Evolutionary conservation across 2,329 filamentous ascomycete species (phyloP), one percentile per base, ranked within the genome.

Genomic region (Byssoonygena ceratinophila): DNA sequence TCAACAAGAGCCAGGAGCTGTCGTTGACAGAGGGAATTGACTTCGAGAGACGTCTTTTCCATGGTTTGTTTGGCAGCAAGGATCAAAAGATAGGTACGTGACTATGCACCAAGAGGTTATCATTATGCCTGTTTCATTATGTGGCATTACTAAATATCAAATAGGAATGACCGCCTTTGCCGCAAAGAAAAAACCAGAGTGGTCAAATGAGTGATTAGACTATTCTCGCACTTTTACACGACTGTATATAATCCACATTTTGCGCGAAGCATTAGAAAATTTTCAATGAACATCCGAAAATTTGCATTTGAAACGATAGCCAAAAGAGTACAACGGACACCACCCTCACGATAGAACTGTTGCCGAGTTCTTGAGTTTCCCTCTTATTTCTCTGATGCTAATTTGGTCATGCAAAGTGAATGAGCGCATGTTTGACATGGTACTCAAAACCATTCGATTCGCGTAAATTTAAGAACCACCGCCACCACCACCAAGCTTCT

Each of bases 1-100:
- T 98, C 52, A 95, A 97, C 69, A 97, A 96, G 82, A 95, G 89
- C 69, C 90, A 97, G 76, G 92, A 98, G 62, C 71, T 95, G 60
- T 77, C 84, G 2, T 73, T 98, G 55, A 76, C 85, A 60, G 92
- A 97, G 64, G 92, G 92, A 12, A 85, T 98, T 1, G 92, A 98
- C 73, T 97, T 82, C 71, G 92, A 98, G 78, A 79, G 92, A 65
- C 80, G 90, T 50, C 78, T 97, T 31, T 98, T 98, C 76, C 92
- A 98, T 71, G 79, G 83, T 23, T 66, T 96, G 63, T 98, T 98
- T 73, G 92, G 91, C 20, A 94, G 85, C 67, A 80, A 87, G 72
- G 92, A 98, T 70, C 92, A 98, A 73, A 98, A 97, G 77, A 87
- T 96, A 68, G 90, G 88, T 69, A 82, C 57, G 72, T 54, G 7